Evolutionary conservation across 1,139 yeast species (phyloP).

Genomic region (Kodamaea suecica): DNA sequence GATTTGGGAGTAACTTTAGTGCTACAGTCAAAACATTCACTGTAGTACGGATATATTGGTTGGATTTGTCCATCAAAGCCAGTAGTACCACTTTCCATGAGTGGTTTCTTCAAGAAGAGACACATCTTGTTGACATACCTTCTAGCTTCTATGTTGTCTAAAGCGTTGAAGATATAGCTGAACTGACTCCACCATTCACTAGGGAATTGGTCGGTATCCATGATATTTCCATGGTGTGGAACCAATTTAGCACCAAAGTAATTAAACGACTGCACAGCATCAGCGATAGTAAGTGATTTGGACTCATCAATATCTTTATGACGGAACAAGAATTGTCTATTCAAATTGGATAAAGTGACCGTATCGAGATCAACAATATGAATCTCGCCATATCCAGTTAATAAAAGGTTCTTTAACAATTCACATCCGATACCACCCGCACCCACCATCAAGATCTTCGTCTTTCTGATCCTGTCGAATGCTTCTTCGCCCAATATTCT

Average conservation of each 20-base stretch:
- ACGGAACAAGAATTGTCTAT: conserved; percentile 88
- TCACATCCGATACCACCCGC: conserved; percentile 99
- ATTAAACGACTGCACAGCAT: conserved; percentile 78
- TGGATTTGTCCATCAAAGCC: conserved; percentile 93
- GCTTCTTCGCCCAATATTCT: conserved; percentile 43
- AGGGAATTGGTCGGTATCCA: conserved; percentile 71
- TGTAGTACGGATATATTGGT: conserved; percentile 76
- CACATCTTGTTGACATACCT: conserved; percentile 84
- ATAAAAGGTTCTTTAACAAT: conserved; percentile 75
- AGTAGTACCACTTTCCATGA: conserved; percentile 93
- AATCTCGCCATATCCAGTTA: conserved; percentile 84
- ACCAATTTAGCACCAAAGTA: conserved; percentile 61
- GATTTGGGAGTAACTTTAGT: conserved; percentile 85
- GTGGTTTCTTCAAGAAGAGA: conserved; percentile 66
- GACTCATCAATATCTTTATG: conserved; percentile 84
- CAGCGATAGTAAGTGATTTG: conserved; percentile 77
- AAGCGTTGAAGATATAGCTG: conserved; percentile 79
- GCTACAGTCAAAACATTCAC: conserved; percentile 93
- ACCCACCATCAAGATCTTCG: conserved; percentile 85
- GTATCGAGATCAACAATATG: conserved; percentile 94
- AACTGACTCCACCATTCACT: conserved; percentile 80
- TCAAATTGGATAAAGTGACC: conserved; percentile 84
- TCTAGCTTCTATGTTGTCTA: conserved; percentile 92
- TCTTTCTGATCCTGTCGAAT: conserved; percentile 27
- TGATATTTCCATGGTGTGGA: conserved; percentile 86